Evolutionary conservation across 441 rosid species (phyloP).

Genomic region (Mallotus repandus): DNA sequence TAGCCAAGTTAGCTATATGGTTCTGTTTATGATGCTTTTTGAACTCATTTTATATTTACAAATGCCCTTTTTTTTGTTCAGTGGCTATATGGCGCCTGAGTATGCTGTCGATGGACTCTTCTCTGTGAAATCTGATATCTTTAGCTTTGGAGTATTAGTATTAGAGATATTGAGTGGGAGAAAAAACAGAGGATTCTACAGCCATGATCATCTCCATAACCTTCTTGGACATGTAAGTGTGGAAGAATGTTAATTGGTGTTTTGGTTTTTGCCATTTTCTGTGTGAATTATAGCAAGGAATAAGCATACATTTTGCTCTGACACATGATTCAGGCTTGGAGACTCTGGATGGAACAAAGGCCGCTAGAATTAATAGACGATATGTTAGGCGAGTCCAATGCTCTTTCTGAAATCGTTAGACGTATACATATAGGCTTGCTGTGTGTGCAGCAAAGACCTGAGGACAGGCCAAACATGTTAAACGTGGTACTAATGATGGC

Average conservation of each 20-base stretch:
- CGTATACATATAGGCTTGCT: conserved; percentile 67
- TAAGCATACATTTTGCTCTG: neutral
- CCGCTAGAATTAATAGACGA: conserved; percentile 43
- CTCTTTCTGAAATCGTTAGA: conserved; percentile 42
- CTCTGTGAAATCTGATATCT: conserved; percentile 38
- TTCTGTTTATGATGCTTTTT: neutral
- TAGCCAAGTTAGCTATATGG: neutral
- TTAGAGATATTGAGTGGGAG: conserved; percentile 38
- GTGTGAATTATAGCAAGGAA: neutral
- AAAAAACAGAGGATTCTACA: conserved; percentile 32
- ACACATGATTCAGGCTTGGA: conserved; percentile 56
- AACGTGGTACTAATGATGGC: conserved; percentile 54
- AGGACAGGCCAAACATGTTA: conserved; percentile 64
- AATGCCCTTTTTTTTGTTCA: neutral
- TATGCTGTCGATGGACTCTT: conserved; percentile 35
- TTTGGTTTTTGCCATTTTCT: neutral
- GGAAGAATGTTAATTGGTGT: no score
- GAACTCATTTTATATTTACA: neutral
- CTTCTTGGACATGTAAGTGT: conserved; percentile 43
- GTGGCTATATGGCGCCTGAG: conserved; percentile 41
- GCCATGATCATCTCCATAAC: conserved; percentile 30
- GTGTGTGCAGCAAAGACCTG: conserved; percentile 66
- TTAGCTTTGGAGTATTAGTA: conserved; percentile 36
- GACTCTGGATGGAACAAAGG: conserved; percentile 55
- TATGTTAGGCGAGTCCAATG: conserved; percentile 27